Percentiles rank a stretch among this genome's conserved stretches.
These are phyloP conservation scores for Cyberlindnera mississippiensis DNA, from an alignment of 805 yeast genomes.

Conservation along the genomic window DNA sequence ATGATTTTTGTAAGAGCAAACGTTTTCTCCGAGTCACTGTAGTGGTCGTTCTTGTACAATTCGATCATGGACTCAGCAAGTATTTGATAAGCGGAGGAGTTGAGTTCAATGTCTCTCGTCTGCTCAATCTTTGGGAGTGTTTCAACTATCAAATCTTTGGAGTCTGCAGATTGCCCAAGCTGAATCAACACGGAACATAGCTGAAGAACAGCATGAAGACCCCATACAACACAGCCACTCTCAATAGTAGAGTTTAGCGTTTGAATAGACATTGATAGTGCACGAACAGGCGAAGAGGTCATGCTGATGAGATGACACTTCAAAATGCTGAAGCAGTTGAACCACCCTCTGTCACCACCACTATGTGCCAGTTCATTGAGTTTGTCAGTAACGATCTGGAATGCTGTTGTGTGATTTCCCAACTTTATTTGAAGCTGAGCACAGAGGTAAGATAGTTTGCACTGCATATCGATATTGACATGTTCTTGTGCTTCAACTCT, in stretches of 20 bases:
- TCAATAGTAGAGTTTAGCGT: slow-evolving; percentile 45
- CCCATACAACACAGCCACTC: slow-evolving; percentile 41
- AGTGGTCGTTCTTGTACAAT: not conserved
- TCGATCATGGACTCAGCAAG: slow-evolving; percentile 30
- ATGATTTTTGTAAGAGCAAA: slow-evolving; percentile 26
- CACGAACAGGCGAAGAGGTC: slow-evolving; percentile 44
- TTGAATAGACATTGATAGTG: slow-evolving; percentile 45
- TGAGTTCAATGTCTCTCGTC: slow-evolving; percentile 35
- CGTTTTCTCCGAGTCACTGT: slow-evolving; percentile 1
- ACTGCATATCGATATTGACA: slow-evolving; percentile 27
- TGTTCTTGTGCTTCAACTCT: slow-evolving; percentile 23
- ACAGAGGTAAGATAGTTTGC: slow-evolving; percentile 27
- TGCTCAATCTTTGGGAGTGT: slow-evolving; percentile 44
- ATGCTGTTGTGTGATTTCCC: slow-evolving; percentile 25
- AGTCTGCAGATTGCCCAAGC: slow-evolving; percentile 41
- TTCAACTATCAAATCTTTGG: slow-evolving; percentile 35
- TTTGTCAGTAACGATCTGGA: slow-evolving; percentile 18
- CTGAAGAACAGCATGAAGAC: slow-evolving; percentile 44
- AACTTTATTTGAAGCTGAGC: slow-evolving; percentile 21
- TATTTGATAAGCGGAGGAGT: slow-evolving; percentile 35
- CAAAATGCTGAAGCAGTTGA: slow-evolving; percentile 43
- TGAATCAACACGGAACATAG: slow-evolving; percentile 43
- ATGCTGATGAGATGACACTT: slow-evolving; percentile 42
- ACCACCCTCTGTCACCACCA: slow-evolving; percentile 37
- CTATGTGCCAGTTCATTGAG: slow-evolving; percentile 15